Percentiles rank a stretch among this genome's conserved stretches.
Evolutionary conservation across 2,329 filamentous ascomycete genomes (phyloP).

Genomic region (Phialophora tarda): DNA sequence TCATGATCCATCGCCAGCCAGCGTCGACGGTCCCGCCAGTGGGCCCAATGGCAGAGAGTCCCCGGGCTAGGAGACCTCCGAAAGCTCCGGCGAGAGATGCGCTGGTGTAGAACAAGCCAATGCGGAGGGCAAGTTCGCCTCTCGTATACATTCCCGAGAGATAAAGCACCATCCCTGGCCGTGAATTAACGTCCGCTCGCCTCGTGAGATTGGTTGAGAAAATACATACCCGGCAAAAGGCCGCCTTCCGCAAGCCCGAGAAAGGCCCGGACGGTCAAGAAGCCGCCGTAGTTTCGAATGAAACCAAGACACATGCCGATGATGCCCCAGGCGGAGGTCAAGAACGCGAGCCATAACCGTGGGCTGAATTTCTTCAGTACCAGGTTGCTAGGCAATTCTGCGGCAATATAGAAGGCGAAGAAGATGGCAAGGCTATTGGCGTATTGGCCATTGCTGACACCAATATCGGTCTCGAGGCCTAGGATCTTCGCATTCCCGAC

Average conservation of each 20-base stretch:
- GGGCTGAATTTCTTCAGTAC: constrained; percentile 56
- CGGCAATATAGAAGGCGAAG: constrained; percentile 64
- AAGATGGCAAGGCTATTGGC: constrained; percentile 70
- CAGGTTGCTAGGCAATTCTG: constrained; percentile 49
- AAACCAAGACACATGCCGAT: constrained; percentile 32
- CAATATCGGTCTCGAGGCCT: constrained; percentile 63
- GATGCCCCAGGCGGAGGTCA: constrained; percentile 38
- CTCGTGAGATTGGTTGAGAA: background rate
- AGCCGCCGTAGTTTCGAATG: constrained; percentile 49
- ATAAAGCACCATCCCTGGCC: constrained; percentile 49
- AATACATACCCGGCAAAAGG: constrained; percentile 44
- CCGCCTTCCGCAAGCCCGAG: constrained; percentile 51
- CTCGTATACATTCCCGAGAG: constrained; percentile 68
- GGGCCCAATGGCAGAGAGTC: constrained; percentile 78
- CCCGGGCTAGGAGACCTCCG: constrained; percentile 81
- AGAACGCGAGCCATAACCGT: constrained; percentile 56
- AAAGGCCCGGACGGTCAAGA: constrained; percentile 56
- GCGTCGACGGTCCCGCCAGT: constrained; percentile 57
- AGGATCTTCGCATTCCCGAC: constrained; percentile 73
- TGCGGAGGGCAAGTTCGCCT: constrained; percentile 75
- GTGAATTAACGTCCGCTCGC: background rate
- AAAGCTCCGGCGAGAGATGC: constrained; percentile 83
- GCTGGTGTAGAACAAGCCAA: constrained; percentile 82
- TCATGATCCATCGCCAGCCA: constrained; percentile 36
- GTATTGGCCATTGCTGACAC: constrained; percentile 67